Base-by-base conservation (phyloP, 2,329 filamentous ascomycete genomes). In the Talaromyces sp. region DNA sequence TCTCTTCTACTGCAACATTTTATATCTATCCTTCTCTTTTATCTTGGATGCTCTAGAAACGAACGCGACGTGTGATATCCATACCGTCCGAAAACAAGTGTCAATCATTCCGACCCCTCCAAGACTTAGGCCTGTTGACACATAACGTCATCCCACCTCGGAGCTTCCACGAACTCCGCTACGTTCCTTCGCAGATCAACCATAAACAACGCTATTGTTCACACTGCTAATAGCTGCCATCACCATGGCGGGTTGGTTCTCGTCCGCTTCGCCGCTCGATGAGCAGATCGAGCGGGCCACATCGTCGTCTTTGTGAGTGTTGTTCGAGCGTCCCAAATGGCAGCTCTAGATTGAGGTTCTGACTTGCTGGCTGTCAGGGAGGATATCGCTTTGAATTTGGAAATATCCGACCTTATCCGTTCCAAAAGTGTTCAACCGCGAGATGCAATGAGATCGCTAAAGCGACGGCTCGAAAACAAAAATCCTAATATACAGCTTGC, bases 391-490 rank as follows among this genome's bases (percentile, higher is more conserved):
- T 86, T 97, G 69, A 98, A 98, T 76, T 88, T 99, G 72, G 95
- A 99, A 79, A 98, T 99, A 70, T 97, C 93, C 76, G 95, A 99
- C 80, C 83, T 96, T 70, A 97, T 99, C 77, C 87, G 95, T 70
- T 98, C 93, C 72, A 98, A 98, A 82, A 96, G 92, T 18, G 93
- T 99, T 58, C 92, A 93, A 76, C 93, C 95, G 60, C 97, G 93
- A 78, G 95, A 99, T 78, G 95, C 95, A 66, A 99, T 99, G 95
- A 91, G 92, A 75, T 93, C 92, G 48, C 82, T 99, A 72, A 98
- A 97, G 81, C 87, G 87, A 74, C 88, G 95, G 75, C 92, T 99
- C 81, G 92, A 91, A 78, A 92, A 96, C 82, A 96, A 93, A 83
- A 99, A 99, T 73, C 95, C 95, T 39, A 99, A 99, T 76, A 88